Evolutionary conservation across 2,329 filamentous ascomycete species (phyloP).

Genomic region (Cladophialophora yegresii): DNA sequence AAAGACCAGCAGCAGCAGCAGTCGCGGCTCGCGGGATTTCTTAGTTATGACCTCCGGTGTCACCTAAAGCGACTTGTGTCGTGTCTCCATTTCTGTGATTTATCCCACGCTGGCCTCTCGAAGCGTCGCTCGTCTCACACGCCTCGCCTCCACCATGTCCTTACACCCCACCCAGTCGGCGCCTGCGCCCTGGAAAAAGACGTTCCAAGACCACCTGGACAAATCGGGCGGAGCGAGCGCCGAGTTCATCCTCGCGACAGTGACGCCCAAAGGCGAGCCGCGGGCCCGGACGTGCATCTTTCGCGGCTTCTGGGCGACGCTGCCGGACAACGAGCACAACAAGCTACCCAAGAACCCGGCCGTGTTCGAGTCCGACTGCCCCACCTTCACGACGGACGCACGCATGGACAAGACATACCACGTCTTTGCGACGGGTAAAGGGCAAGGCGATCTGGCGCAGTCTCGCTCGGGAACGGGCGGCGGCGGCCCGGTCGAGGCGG

Average conservation of each 20-base stretch:
- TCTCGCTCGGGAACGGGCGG: slow-evolving; percentile 58
- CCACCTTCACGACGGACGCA: slow-evolving; percentile 82
- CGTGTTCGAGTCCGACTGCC: slow-evolving; percentile 73
- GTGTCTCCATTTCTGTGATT: not conserved
- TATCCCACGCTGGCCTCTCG: slow-evolving; percentile 21
- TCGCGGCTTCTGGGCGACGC: slow-evolving; percentile 75
- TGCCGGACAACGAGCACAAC: slow-evolving; percentile 73
- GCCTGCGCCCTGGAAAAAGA: slow-evolving; percentile 55
- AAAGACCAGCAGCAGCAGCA: not conserved
- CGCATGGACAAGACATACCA: slow-evolving; percentile 82
- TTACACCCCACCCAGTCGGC: slow-evolving; percentile 38
- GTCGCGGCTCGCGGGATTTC: not conserved
- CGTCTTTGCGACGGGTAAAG: slow-evolving; percentile 58
- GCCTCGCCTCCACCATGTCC: slow-evolving; percentile 44
- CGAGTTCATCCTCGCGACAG: slow-evolving; percentile 50
- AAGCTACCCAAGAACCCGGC: slow-evolving; percentile 69
- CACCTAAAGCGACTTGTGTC: not conserved
- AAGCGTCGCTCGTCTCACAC: slow-evolving; percentile 14
- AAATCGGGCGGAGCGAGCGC: slow-evolving; percentile 42
- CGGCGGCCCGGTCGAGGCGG: slow-evolving; percentile 74
- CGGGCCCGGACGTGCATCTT: slow-evolving; percentile 78
- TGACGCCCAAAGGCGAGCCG: slow-evolving; percentile 42
- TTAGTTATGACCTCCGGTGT: not conserved
- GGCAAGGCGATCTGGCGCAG: slow-evolving; percentile 48
- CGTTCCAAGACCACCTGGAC: slow-evolving; percentile 53